Evolutionary conservation across 1,284 basidiomycete species (phyloP).

Genomic region (Ustilago trichophora): DNA sequence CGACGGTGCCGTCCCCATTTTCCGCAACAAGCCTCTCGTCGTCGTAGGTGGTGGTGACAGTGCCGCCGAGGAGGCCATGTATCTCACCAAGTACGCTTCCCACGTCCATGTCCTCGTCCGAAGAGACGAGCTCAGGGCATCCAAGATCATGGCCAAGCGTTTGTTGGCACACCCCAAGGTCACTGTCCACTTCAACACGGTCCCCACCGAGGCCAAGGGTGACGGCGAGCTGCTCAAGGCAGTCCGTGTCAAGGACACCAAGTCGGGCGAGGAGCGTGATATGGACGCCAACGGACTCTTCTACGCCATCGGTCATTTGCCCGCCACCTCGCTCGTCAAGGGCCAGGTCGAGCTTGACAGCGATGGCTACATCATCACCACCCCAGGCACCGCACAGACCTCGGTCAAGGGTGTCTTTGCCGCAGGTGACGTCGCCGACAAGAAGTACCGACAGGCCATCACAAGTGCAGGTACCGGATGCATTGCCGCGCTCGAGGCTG

Average conservation of each 20-base stretch:
- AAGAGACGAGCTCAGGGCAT: slow-evolving; percentile 88
- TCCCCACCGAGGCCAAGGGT: slow-evolving; percentile 89
- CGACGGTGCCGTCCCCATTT: slow-evolving; percentile 98
- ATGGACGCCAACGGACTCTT: slow-evolving; percentile 92
- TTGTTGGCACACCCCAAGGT: slow-evolving; percentile 89
- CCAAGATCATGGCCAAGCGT: slow-evolving; percentile 98
- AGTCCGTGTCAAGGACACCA: slow-evolving; percentile 82
- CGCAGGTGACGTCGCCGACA: slow-evolving; percentile 99
- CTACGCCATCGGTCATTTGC: slow-evolving; percentile 87
- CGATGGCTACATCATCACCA: slow-evolving; percentile 95
- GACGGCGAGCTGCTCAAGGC: slow-evolving; percentile 90
- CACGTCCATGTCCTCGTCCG: slow-evolving; percentile 89
- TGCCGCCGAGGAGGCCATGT: slow-evolving; percentile 96
- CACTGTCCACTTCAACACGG: slow-evolving; percentile 75
- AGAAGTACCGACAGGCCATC: slow-evolving; percentile 83
- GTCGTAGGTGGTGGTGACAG: slow-evolving; percentile 98
- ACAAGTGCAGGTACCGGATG: slow-evolving; percentile 65
- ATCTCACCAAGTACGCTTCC: slow-evolving; percentile 69
- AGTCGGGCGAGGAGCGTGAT: slow-evolving; percentile 82
- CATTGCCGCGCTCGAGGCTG: slow-evolving; percentile 93
- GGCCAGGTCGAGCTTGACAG: slow-evolving; percentile 86
- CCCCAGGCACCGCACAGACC: slow-evolving; percentile 95
- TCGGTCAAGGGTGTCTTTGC: slow-evolving; percentile 94
- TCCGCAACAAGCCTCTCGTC: slow-evolving; percentile 94
- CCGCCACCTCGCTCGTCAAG: slow-evolving; percentile 87